Evolutionary conservation across 2,329 filamentous ascomycete genomes (phyloP), one percentile per base, ranked within the genome.

Genomic region (Claviceps sp.): DNA sequence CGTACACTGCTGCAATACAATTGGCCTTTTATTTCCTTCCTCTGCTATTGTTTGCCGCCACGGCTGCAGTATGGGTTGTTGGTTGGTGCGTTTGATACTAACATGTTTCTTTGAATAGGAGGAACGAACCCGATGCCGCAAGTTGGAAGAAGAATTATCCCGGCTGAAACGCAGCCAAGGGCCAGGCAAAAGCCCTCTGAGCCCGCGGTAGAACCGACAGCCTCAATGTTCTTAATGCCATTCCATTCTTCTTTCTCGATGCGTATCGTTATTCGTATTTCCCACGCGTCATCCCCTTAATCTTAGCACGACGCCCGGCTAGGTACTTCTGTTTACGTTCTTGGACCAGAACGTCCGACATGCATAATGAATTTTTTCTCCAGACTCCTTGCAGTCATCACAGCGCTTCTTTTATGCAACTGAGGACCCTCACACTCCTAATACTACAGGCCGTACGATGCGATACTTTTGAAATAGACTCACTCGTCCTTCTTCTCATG

Each of bases 121-220:
- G 67, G 75, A 78, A 56, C 74, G 76, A 60, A 59, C 63, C 53
- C 70, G 65, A 56, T 66, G 68, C 52, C 67, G 75, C 49, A 73
- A 70, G 57, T 62, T 76, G 22, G 75, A 78, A 56, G 75, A 78
- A 51, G 75, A 78, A 60, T 58, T 78, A 34, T 61, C 67, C 34
- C 64, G 68, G 30, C 57, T 77, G 41, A 73, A 65, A 58, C 70
- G 70, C 52, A 64, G 66, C 10, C 65, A 68, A 34, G 72, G 68
- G 2, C 66, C 70, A 1, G 67, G 67, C 57, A 74, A 70, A 59
- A 70, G 64, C 54, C 68, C 71, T 4, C 56, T 72, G 48, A 75
- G 68, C 48, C 71, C 73, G 46, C 62, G 62, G 56, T 62, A 55
- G 54, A 47, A 37, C 34, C 19, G 42, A 24, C 41, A 16, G 30